A percentile compares a stretch with the other conserved stretches of the same genome.
Evolutionary conservation across 345 rosid genomes (phyloP).

Genomic region (Eutrema japonicum): DNA sequence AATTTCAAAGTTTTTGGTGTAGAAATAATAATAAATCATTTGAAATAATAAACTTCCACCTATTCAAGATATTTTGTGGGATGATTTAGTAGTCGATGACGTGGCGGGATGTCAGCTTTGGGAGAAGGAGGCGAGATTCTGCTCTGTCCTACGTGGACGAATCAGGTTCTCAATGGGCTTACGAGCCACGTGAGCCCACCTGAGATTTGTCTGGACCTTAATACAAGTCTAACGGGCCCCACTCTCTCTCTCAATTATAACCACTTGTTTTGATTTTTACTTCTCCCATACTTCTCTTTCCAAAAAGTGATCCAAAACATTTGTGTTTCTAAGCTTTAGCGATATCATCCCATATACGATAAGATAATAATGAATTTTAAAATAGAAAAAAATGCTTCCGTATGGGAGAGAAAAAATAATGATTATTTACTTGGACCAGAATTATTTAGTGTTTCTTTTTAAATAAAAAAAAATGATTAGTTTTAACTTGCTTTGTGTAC

Average conservation of each 20-base stretch:
- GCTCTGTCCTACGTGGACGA: slow-evolving; percentile 55
- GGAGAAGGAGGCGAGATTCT: slow-evolving; percentile 43
- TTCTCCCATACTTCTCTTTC: slow-evolving; percentile 31
- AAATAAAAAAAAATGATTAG: neutral
- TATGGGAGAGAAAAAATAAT: neutral
- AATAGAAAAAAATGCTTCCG: neutral
- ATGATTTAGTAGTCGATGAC: slow-evolving; percentile 34
- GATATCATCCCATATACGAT: neutral
- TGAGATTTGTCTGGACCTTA: slow-evolving; percentile 29
- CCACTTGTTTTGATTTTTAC: slow-evolving; percentile 39
- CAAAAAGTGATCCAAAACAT: slow-evolving; percentile 27
- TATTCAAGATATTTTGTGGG: slow-evolving; percentile 41
- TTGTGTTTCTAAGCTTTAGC: slow-evolving; percentile 21
- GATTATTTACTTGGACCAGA: neutral
- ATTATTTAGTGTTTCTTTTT: neutral
- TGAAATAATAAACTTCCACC: too few species aligned
- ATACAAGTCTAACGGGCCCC: slow-evolving; percentile 43
- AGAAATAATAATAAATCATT: too few species aligned
- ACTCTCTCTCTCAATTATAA: neutral
- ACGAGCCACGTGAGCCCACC: slow-evolving; percentile 60
- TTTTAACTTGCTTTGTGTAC: neutral
- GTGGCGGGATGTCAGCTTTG: slow-evolving; percentile 39
- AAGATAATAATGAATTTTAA: slow-evolving; percentile 15
- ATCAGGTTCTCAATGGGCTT: slow-evolving; percentile 43
- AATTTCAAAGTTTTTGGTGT: too few species aligned